Evolutionary conservation across 2,329 filamentous ascomycete genomes (phyloP).

Genomic region (Aureobasidium sp.): DNA sequence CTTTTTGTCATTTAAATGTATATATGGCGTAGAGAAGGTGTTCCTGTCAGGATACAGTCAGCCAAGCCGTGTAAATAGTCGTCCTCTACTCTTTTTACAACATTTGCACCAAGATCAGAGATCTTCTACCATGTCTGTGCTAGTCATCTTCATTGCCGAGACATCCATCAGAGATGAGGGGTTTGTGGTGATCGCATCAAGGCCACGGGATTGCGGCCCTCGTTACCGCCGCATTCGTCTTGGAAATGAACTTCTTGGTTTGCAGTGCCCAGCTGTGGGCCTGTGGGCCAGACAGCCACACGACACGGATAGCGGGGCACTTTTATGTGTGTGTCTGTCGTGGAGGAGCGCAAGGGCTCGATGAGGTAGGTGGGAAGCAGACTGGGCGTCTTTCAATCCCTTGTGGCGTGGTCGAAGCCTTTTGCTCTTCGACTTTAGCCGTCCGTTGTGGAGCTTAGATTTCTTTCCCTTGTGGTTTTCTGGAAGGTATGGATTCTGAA

Average conservation of each 20-base stretch:
- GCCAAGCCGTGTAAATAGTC: background rate
- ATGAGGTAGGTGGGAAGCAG: background rate
- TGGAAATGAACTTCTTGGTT: background rate
- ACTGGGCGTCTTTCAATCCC: no score
- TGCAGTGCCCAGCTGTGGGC: slow-evolving; percentile 7
- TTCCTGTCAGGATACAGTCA: background rate
- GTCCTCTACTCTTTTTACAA: background rate
- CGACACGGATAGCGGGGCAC: background rate
- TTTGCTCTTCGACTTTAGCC: background rate
- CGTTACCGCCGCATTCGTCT: background rate
- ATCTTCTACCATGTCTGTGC: no score
- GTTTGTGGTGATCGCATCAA: background rate
- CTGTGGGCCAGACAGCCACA: background rate
- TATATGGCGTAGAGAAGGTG: background rate
- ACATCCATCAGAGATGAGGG: background rate
- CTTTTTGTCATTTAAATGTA: background rate
- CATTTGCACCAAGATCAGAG: no score
- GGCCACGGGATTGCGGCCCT: background rate
- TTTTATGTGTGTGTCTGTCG: no score
- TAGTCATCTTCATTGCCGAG: no score
- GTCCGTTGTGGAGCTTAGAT: background rate
- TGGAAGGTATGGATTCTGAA: background rate
- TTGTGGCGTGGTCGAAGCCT: background rate
- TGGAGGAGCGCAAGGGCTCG: background rate
- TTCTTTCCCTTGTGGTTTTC: background rate